phyloP scores from a whole-genome alignment of 2,329 filamentous ascomycete genomes.

The Thielaviopsis ethacetica region DNA sequence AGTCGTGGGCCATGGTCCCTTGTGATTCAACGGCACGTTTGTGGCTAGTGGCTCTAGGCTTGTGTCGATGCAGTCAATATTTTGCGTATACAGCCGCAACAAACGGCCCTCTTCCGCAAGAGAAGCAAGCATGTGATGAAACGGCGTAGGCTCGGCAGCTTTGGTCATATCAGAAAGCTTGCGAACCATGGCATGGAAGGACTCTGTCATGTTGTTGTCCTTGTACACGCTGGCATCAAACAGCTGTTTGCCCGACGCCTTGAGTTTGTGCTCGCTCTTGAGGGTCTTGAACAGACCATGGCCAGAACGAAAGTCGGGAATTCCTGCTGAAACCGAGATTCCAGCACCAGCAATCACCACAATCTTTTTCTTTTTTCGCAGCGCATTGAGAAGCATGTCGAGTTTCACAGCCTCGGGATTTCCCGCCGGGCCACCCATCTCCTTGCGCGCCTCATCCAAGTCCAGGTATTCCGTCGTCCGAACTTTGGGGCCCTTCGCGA shows the following conservation, averaged over 20 bases:
- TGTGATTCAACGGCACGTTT: conserved; percentile 60
- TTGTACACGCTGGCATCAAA: conserved; percentile 98
- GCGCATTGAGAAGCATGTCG: conserved; percentile 51
- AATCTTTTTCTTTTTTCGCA: conserved; percentile 88
- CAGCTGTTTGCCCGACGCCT: conserved; percentile 76
- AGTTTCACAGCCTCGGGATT: conserved; percentile 40
- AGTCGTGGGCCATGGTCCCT: conserved; percentile 83
- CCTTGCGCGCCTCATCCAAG: conserved; percentile 28
- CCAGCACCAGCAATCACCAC: conserved; percentile 92
- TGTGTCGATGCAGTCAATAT: conserved; percentile 90
- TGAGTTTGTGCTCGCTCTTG: conserved; percentile 75
- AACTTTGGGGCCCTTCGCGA: conserved; percentile 26
- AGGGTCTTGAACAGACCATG: conserved; percentile 77
- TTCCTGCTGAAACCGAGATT: conserved; percentile 91
- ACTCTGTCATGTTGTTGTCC: conserved; percentile 71
- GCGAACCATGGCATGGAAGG: conserved; percentile 93
- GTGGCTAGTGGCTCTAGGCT: conserved; percentile 66
- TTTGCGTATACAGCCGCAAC: conserved; percentile 85
- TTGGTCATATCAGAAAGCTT: conserved; percentile 67
- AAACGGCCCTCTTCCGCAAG: conserved; percentile 75
- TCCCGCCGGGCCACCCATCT: conserved; percentile 19
- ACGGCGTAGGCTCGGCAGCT: conserved; percentile 64
- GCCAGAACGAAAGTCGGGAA: conserved; percentile 90
- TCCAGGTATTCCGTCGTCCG: conserved; percentile 74
- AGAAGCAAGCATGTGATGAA: conserved; percentile 86